Percentiles rank a stretch among this genome's conserved stretches.
Conservation (phyloP, 371 early-diverging fungal species). For the Phascolomyces articulosus region DNA sequence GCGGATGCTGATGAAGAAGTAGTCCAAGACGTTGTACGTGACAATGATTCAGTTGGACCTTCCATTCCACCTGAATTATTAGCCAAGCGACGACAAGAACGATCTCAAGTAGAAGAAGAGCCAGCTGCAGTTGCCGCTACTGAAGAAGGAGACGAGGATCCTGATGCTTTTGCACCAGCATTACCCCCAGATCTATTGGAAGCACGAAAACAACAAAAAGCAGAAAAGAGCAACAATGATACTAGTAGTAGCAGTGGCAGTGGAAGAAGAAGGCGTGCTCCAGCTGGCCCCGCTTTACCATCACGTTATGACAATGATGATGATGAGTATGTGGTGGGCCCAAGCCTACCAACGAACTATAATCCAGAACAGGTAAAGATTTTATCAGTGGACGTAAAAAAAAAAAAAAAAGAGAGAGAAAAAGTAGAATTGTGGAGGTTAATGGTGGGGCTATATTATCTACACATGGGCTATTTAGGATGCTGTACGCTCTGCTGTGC, state of each 20-base stretch:
- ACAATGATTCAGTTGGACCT: background rate
- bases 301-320: slow-evolving; percentile 27
- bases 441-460: too few relatives aligned
- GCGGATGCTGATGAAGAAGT: background rate
- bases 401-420: too few relatives aligned
- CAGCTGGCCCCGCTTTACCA: slow-evolving; percentile 51
- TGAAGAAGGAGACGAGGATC: slow-evolving; percentile 15
- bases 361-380: slow-evolving; percentile 38
- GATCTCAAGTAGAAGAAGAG: background rate
- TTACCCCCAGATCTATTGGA: slow-evolving; percentile 59
- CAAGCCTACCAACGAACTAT: slow-evolving; percentile 45
- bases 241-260: background rate
- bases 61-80: background rate
- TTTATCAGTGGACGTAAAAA: slow-evolving; percentile 14
- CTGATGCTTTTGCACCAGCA: slow-evolving; percentile 57
- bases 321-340: slow-evolving; percentile 60
- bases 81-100: background rate
- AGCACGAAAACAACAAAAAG: slow-evolving; percentile 29
- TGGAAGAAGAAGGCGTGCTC: slow-evolving; percentile 28
- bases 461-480: slow-evolving; percentile 10
- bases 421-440: too few relatives aligned
- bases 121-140: background rate
- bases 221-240: background rate
- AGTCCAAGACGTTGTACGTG: background rate
- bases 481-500: slow-evolving; percentile 34